Evolutionary conservation across 2,329 filamentous ascomycete genomes (phyloP), one percentile per base, ranked within the genome.

Genomic region (Paraphaeosphaeria sporulosa): DNA sequence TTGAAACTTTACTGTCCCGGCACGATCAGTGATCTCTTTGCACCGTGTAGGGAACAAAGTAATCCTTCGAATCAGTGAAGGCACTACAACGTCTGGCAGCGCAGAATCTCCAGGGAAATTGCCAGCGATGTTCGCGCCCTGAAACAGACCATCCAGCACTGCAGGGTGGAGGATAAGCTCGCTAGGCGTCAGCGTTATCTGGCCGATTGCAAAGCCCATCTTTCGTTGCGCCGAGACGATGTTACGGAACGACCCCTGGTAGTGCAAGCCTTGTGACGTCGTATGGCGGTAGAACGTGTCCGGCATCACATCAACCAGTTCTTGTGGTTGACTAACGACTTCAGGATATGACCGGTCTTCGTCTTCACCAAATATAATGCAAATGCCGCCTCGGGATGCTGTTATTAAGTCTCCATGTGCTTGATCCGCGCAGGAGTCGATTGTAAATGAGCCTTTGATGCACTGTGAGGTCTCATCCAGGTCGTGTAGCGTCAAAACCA

Each of bases 81-180:
- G 65, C 2, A 76, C 51, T n/a, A 70, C 64, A n/a, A 70, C 49
- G 25, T 65, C 38, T 50, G 71, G 62, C 40, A 76, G 52, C 32
- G 63, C 53, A 36, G 64, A 69, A 56, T 75, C 73, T 15, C 62
- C 58, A 2, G 73, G 74, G 44, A 67, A 71, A 40, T 60, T 61
- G 38, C 64, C 63, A 4, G 76, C 73, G 1, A 68, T 63, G 23
- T 74, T 61, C n/a, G 69, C 60, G 4, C 67, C 58, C 54, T 78
- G 76, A 15, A 77, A 61, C 2, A 70, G 60, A 15, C 65, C 65
- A 52, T 78, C 76, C 7, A 78, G 58, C 10, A 63, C 47, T 1
- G 64, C 68, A 4, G 75, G 75, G 58, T 78, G 73, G 8, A 74
- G 49, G 3, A 66, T 38, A 82, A 71, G 81, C 30, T 64, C 62